phyloP scores from a whole-genome alignment of 352 stramenopile species.

The Pythium vanterpoolii region DNA sequence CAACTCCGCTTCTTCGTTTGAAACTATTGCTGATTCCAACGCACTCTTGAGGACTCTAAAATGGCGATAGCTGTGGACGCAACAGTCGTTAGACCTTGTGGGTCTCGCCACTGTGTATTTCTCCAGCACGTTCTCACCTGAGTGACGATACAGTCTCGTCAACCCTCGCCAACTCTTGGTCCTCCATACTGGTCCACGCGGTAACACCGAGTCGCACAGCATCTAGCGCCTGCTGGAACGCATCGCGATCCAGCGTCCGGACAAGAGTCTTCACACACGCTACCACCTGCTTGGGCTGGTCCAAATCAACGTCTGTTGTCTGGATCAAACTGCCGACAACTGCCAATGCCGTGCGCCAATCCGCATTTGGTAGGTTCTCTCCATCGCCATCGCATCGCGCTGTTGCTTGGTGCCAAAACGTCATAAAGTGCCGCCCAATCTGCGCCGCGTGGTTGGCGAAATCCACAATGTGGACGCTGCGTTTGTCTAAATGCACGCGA shows the following conservation, averaged over 20 bases:
- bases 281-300: background rate
- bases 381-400: background rate
- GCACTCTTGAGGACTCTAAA: background rate
- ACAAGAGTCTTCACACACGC: background rate
- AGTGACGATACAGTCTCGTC: background rate
- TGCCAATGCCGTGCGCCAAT: slow-evolving; percentile 10
- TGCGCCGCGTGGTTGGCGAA: slow-evolving; percentile 74
- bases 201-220: background rate
- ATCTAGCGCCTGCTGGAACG: slow-evolving; percentile 21
- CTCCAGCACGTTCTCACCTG: background rate
- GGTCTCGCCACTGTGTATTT: too few species aligned
- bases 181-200: background rate
- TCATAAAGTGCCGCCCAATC: slow-evolving; percentile 40
- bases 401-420: slow-evolving; percentile 21
- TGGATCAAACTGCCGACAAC: background rate
- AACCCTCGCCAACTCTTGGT: background rate
- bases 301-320: slow-evolving; percentile 5
- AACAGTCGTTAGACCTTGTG: background rate
- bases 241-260: slow-evolving; percentile 13
- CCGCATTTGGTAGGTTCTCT: background rate
- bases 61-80: background rate
- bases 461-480: slow-evolving; percentile 48
- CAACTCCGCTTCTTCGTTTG: background rate
- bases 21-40: background rate
- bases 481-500: slow-evolving; percentile 56